These are phyloP conservation scores for Chytriomyces hyalinus DNA, from an alignment of 192 early-diverging fungal species.

Conservation along the genomic window DNA sequence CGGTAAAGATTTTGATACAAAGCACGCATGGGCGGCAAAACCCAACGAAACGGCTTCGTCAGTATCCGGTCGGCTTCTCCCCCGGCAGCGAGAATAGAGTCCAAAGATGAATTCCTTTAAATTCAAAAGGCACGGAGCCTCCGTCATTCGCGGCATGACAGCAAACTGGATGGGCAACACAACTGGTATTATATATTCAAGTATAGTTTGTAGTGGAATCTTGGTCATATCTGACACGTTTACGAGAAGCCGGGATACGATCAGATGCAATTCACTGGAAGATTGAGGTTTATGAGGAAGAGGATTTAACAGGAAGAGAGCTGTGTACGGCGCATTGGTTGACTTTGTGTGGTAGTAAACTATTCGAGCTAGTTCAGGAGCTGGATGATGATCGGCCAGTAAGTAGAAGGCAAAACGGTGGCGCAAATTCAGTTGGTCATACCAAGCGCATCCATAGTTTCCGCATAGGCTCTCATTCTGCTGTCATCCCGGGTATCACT, in stretches of 20 bases:
- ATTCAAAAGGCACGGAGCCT: slow-evolving; percentile 1
- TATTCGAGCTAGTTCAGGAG: neutral
- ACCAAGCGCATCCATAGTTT: neutral
- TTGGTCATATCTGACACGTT: neutral
- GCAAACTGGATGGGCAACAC: slow-evolving; percentile 27
- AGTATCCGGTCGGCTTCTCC: neutral
- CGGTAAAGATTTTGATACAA: neutral
- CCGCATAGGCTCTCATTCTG: slow-evolving; percentile 7
- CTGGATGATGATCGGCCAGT: neutral
- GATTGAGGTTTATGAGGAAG: slow-evolving; percentile 19
- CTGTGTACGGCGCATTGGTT: neutral
- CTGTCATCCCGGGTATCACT: slow-evolving; percentile 7
- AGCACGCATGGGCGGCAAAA: slow-evolving; percentile 9
- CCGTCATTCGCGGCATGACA: slow-evolving; percentile 9
- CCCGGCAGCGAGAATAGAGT: slow-evolving; percentile 18
- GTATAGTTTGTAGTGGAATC: neutral
- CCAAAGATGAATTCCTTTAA: slow-evolving; percentile 27
- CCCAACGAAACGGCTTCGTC: slow-evolving; percentile 2
- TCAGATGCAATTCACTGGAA: neutral
- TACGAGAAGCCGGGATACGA: slow-evolving; percentile 9
- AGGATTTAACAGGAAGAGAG: slow-evolving; percentile 20
- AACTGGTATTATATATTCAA: slow-evolving; percentile 18
- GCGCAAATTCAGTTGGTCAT: neutral
- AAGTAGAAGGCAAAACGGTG: neutral
- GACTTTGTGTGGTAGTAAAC: neutral